Percentiles rank a stretch among this genome's conserved stretches.
Conservation (phyloP, 2,329 filamentous ascomycete species). For the Chaetothyriales sp. region DNA sequence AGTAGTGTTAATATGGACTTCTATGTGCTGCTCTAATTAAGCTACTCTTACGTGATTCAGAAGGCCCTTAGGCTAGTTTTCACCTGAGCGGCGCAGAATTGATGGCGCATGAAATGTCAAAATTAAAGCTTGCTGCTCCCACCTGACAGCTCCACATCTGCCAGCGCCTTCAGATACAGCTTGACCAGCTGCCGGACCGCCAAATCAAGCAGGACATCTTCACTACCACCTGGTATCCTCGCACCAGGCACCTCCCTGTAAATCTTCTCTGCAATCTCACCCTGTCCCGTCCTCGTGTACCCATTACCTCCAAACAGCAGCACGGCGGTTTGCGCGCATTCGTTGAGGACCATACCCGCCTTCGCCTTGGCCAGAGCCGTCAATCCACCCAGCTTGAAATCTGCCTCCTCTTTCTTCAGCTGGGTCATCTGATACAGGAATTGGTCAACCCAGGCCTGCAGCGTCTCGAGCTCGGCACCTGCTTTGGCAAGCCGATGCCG, state of each 20-base stretch:
- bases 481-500: constrained; percentile 56
- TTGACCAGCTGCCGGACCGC: constrained; percentile 57
- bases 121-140: constrained; percentile 15
- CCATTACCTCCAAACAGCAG: constrained; percentile 63
- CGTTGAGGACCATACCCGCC: constrained; percentile 55
- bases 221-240: constrained; percentile 53
- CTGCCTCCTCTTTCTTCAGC: constrained; percentile 35
- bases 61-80: too few species aligned
- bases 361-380: constrained; percentile 62
- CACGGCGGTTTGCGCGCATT: constrained; percentile 55
- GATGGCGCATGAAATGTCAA: neutral
- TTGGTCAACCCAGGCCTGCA: constrained; percentile 51
- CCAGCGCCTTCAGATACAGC: constrained; percentile 35
- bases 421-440: constrained; percentile 36
- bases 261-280: constrained; percentile 55
- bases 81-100: too few species aligned
- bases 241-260: constrained; percentile 48
- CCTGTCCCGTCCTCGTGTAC: constrained; percentile 54
- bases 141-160: constrained; percentile 9
- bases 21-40: too few species aligned
- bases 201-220: constrained; percentile 60
- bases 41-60: neutral
- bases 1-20: neutral
- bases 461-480: constrained; percentile 52
- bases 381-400: constrained; percentile 49